phyloP scores from a whole-genome alignment of 2,329 filamentous ascomycete genomes.

The Alternaria incomplexa region DNA sequence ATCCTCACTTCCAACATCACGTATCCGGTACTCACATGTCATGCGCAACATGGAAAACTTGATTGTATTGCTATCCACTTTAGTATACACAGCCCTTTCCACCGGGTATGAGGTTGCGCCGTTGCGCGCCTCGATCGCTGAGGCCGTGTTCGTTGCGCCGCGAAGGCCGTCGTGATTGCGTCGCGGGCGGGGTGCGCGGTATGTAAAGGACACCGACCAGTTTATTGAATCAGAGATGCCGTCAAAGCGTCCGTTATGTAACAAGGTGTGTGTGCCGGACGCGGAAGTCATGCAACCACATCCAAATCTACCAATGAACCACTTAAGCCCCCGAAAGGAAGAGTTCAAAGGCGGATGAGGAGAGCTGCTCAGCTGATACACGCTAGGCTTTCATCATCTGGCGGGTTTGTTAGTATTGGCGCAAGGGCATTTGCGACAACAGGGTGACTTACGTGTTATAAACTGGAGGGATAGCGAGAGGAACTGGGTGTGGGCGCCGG shows the following conservation, averaged over 20 bases:
- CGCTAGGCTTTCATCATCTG: constrained; percentile 99
- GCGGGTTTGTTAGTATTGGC: constrained; percentile 30
- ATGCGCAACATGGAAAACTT: constrained; percentile 1
- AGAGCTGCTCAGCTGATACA: constrained; percentile 88
- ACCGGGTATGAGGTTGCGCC: neutral
- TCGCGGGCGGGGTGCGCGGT: constrained; percentile 7
- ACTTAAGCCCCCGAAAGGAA: constrained; percentile 89
- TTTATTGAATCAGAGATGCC: constrained; percentile 86
- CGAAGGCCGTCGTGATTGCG: too few relatives aligned
- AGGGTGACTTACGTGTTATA: constrained; percentile 80
- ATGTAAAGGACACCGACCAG: constrained; percentile 59
- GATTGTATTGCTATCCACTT: constrained; percentile 3
- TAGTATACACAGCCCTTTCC: constrained; percentile 2
- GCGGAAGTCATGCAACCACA: constrained; percentile 89
- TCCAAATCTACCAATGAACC: constrained; percentile 71
- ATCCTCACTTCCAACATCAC: neutral
- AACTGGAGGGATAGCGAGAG: constrained; percentile 96
- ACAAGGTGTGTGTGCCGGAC: constrained; percentile 99
- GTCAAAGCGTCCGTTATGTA: constrained; percentile 94
- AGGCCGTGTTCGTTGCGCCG: neutral
- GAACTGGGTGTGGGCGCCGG: constrained; percentile 30
- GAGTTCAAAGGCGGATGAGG: constrained; percentile 74
- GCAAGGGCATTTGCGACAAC: neutral
- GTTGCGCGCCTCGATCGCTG: neutral
- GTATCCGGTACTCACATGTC: neutral